Percentiles rank a stretch among this genome's conserved stretches.
Conservation (phyloP, 352 stramenopile genomes). For the Phytophthora europaea region DNA sequence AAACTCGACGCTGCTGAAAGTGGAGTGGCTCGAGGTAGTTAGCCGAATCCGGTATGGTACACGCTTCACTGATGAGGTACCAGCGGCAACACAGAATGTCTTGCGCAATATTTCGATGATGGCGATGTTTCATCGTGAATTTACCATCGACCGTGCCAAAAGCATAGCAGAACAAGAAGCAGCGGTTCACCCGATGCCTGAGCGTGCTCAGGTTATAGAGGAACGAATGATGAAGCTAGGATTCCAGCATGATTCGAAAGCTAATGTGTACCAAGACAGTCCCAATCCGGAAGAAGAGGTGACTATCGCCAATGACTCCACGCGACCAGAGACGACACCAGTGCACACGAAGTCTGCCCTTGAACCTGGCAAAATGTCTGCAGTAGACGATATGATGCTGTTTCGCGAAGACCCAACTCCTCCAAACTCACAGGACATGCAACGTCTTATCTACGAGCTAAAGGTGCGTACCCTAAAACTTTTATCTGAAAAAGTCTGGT, state of each 20-base stretch:
- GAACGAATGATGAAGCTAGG: slow-evolving; percentile 49
- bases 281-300: slow-evolving; percentile 1
- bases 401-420: slow-evolving; percentile 20
- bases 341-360: not conserved
- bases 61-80: not conserved
- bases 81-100: not conserved
- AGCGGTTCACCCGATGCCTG: slow-evolving; percentile 39
- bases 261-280: slow-evolving; percentile 4
- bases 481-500: no score
- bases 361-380: not conserved
- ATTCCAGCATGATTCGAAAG: slow-evolving; percentile 47
- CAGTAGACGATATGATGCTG: slow-evolving; percentile 42
- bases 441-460: slow-evolving; percentile 72
- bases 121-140: slow-evolving; percentile 54
- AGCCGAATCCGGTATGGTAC: slow-evolving; percentile 54
- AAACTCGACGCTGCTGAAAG: slow-evolving; percentile 55
- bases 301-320: not conserved
- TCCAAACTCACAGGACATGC: slow-evolving; percentile 55
- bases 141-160: slow-evolving; percentile 30
- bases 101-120: slow-evolving; percentile 10
- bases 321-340: slow-evolving; percentile 28
- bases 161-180: not conserved
- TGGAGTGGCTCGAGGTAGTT: slow-evolving; percentile 65
- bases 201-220: slow-evolving; percentile 56
- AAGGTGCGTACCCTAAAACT: slow-evolving; percentile 40